Evolutionary conservation across 495 filamentous ascomycete genomes (phyloP).

Genomic region (Aspergillus bertholletiae): DNA sequence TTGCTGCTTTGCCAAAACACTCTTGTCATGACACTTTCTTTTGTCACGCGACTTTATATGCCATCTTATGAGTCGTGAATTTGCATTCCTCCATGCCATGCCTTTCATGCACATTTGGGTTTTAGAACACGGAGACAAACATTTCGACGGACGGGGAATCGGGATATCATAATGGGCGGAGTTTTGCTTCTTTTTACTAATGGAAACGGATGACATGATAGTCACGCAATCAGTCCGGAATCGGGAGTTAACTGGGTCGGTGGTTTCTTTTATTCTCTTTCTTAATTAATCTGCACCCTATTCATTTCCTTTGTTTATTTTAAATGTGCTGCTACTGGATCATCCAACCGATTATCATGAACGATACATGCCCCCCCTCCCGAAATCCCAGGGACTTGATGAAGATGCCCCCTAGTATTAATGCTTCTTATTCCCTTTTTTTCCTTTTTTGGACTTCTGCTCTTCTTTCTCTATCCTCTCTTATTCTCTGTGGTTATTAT

Average conservation of each 20-base stretch:
- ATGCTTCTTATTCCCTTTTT: conserved; percentile 1
- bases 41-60: conserved; percentile 16
- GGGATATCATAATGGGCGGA: conserved; percentile 18
- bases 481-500: conserved; percentile 8
- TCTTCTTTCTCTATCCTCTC: neutral
- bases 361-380: conserved; percentile 2
- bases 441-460: conserved; percentile 1
- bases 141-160: conserved; percentile 15
- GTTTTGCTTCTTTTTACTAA: conserved; percentile 14
- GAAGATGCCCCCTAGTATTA: neutral
- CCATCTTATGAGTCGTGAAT: conserved; percentile 9
- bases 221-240: conserved; percentile 5
- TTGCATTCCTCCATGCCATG: conserved; percentile 12
- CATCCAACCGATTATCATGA: conserved; percentile 20
- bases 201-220: conserved; percentile 12
- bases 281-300: conserved; percentile 9
- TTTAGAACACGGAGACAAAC: conserved; percentile 8
- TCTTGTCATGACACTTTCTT: conserved; percentile 5
- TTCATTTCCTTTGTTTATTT: conserved; percentile 18
- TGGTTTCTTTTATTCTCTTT: conserved; percentile 5
- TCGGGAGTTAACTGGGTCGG: neutral
- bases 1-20: neutral
- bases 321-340: conserved; percentile 12
- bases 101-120: conserved; percentile 16
- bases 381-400: neutral